Base-by-base conservation (phyloP, 192 early-diverging fungal genomes). In the Gryganskiella cystojenkinii region DNA sequence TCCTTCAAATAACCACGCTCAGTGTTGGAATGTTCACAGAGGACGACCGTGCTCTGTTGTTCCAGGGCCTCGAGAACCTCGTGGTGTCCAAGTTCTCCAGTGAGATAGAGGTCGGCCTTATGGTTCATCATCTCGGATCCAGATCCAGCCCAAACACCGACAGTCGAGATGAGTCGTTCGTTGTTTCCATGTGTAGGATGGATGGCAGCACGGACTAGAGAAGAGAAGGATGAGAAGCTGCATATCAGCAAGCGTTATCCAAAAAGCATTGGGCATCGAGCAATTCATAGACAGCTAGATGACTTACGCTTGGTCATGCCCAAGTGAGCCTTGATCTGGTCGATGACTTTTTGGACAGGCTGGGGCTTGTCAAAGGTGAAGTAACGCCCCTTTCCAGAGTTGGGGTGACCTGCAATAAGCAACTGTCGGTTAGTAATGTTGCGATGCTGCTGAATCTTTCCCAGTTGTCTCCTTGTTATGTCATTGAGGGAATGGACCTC, bases 1-100 rank as follows among this genome's bases (percentile, higher is more conserved):
- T 84, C 84, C 7, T 72, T 56, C 49, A 98, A 78, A 64, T 90
- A 98, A 10, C 95, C 95, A 52, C 97, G 88, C 74, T 98, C 95
- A 0, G 95, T 93, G 68, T 98, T 98, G 20, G 94, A 85, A 62
- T 98, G 97, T 75, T 98, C 97, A 79, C 89, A 93, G 59, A 98
- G 82, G 40, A 98, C 86, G 3, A 96, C 94, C 62, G 93, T 94
- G 14, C 90, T 93, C 58, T 87, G 85, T 45, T 89, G 85, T 10
- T 88, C 90, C 6, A 92, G 59, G 14, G 94, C 93, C 27, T 89
- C 93, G n/a, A 99, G 85, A 5, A 96, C 90, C 45, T 96, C 95
- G 55, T 99, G 97, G 69, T 99, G 97, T 15, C 90, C 90, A 91
- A 99, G 95, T 85, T 99, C 97, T 15, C 96, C 97, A 9, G 97